These are phyloP conservation scores for Przewalskia tangutica DNA, from an alignment of 257 asterid genomes.

Conservation along the genomic window DNA sequence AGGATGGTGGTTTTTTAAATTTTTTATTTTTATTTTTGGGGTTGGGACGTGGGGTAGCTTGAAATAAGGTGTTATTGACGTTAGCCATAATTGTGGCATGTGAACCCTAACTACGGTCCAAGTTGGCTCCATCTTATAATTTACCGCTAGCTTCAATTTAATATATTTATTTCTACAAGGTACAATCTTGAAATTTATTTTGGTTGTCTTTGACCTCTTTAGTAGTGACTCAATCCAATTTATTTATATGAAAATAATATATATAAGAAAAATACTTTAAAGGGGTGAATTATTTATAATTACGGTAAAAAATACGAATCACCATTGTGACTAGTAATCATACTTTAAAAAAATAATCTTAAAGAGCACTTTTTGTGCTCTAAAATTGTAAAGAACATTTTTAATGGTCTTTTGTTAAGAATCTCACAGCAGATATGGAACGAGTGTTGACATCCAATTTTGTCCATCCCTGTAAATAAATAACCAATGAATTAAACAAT, in stretches of 20 bases:
- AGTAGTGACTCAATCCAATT: neutral
- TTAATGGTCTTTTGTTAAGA: too few relatives aligned
- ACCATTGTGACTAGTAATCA: too few relatives aligned
- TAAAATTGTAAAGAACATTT: too few relatives aligned
- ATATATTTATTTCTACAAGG: neutral
- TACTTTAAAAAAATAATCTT: too few relatives aligned
- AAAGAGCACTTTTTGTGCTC: too few relatives aligned
- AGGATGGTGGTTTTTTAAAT: too few relatives aligned
- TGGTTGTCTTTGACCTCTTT: neutral
- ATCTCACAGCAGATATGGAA: too few relatives aligned
- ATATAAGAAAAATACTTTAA: neutral
- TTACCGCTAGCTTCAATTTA: neutral
- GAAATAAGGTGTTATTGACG: neutral
- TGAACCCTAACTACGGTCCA: neutral
- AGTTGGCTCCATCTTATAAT: neutral
- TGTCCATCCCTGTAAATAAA: too few relatives aligned
- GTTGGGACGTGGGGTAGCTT: neutral
- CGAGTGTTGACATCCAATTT: too few relatives aligned
- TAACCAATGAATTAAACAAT: too few relatives aligned
- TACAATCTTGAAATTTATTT: neutral
- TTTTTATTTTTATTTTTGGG: neutral
- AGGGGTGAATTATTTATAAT: neutral
- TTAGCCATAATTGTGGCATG: neutral
- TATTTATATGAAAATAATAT: neutral
- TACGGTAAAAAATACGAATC: too few relatives aligned